phyloP scores from a whole-genome alignment of 768 basidiomycete species.

The Arthromyces matolae region DNA sequence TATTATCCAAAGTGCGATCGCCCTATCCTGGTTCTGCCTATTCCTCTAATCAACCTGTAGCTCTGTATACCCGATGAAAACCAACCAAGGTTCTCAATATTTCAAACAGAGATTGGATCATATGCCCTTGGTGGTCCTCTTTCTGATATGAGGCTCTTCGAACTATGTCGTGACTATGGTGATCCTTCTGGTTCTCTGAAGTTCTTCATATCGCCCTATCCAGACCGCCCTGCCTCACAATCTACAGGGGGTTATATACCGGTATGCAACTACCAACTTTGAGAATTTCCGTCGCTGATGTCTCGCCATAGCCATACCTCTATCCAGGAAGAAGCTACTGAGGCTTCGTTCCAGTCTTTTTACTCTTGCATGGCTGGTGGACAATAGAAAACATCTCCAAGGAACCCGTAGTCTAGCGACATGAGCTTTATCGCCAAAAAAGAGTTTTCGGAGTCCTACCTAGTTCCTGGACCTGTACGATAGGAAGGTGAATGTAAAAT shows the following conservation, averaged over 20 bases:
- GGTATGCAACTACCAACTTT: slow-evolving; percentile 10
- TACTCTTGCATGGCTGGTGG: not conserved
- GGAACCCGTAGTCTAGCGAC: not conserved
- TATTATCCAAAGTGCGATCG: slow-evolving; percentile 38
- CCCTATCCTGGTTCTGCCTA: not conserved
- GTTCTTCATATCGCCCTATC: slow-evolving; percentile 46
- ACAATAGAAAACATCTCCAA: not conserved
- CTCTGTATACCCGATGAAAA: slow-evolving; percentile 41
- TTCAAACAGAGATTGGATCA: slow-evolving; percentile 45
- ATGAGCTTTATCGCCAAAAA: not conserved
- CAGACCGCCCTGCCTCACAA: slow-evolving; percentile 35
- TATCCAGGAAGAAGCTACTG: slow-evolving; percentile 12
- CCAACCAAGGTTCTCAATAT: slow-evolving; percentile 38
- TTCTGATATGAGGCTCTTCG: slow-evolving; percentile 36
- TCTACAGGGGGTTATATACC: slow-evolving; percentile 13
- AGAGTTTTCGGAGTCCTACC: not conserved
- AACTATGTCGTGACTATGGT: slow-evolving; percentile 40
- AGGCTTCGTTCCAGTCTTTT: not conserved
- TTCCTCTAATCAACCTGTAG: slow-evolving; percentile 21
- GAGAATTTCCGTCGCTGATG: not conserved
- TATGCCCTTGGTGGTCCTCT: slow-evolving; percentile 40
- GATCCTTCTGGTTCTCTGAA: slow-evolving; percentile 48
- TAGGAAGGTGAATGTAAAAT: slow-evolving; percentile 20
- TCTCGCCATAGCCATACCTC: slow-evolving; percentile 6
- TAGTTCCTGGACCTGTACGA: slow-evolving; percentile 15